phyloP scores from a whole-genome alignment of 768 basidiomycete genomes.

The Trametes maxima region DNA sequence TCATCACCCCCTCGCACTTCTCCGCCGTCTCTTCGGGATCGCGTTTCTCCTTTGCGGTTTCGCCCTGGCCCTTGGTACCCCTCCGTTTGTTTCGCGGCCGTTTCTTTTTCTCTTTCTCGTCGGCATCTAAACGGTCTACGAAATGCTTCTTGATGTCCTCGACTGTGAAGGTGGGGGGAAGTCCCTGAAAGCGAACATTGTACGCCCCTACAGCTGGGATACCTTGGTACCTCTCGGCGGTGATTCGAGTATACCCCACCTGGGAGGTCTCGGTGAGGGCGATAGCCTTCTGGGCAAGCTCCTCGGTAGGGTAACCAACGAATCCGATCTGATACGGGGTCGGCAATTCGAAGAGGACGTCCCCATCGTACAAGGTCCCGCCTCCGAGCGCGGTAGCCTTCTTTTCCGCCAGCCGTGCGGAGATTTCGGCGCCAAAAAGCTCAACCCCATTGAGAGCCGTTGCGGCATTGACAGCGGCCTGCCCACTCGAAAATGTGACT shows the following conservation, averaged over 20 bases:
- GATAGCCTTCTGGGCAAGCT: slow-evolving; percentile 55
- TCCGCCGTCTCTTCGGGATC: background rate
- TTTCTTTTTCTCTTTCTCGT: background rate
- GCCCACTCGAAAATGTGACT: slow-evolving; percentile 50
- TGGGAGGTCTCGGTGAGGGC: slow-evolving; percentile 40
- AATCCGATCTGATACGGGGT: slow-evolving; percentile 59
- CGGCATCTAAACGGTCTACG: background rate
- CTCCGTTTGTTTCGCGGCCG: background rate
- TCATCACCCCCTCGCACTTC: slow-evolving; percentile 50
- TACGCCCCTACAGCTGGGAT: slow-evolving; percentile 58
- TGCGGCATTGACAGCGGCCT: slow-evolving; percentile 56
- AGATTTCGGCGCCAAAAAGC: slow-evolving; percentile 43
- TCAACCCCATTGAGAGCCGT: slow-evolving; percentile 49
- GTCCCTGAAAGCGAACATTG: slow-evolving; percentile 60
- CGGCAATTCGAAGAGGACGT: slow-evolving; percentile 62
- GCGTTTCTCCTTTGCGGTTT: background rate
- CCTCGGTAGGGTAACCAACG: slow-evolving; percentile 57
- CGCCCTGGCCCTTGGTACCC: background rate
- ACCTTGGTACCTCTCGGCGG: slow-evolving; percentile 55
- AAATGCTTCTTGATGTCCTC: slow-evolving; percentile 37
- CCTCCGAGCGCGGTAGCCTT: slow-evolving; percentile 39
- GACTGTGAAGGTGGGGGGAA: slow-evolving; percentile 49
- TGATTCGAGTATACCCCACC: slow-evolving; percentile 44
- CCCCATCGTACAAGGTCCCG: slow-evolving; percentile 49
- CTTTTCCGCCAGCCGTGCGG: slow-evolving; percentile 48